These are phyloP conservation scores for Ilex asprella DNA, from an alignment of 257 asterid genomes.

Conservation along the genomic window DNA sequence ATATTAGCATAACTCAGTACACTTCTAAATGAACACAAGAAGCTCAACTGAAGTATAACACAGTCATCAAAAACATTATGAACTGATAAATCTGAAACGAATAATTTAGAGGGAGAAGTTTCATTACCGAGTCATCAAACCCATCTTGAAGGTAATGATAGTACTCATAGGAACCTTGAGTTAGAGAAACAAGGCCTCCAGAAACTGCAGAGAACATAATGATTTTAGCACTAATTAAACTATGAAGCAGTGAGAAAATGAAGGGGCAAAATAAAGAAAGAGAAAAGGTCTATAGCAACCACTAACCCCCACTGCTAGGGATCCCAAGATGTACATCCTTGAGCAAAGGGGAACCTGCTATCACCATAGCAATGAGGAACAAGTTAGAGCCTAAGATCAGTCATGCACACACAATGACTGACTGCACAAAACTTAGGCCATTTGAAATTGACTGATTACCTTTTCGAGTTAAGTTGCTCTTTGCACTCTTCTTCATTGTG, in stretches of 20 bases:
- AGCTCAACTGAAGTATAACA: too few species aligned
- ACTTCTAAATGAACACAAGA: too few species aligned
- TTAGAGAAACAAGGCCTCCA: slow-evolving; percentile 65
- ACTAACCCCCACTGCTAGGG: slow-evolving; percentile 86
- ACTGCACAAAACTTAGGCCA: too few species aligned
- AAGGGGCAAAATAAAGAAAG: not conserved
- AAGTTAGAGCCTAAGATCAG: too few species aligned
- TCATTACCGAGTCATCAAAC: slow-evolving; percentile 86
- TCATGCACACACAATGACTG: too few species aligned
- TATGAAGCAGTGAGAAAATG: slow-evolving; percentile 6
- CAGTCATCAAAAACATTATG: not conserved
- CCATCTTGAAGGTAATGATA: slow-evolving; percentile 95
- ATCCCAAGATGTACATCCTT: slow-evolving; percentile 85
- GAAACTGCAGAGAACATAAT: slow-evolving; percentile 47
- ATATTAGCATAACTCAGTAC: too few species aligned
- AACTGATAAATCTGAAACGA: not conserved
- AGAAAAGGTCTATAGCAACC: slow-evolving; percentile 5
- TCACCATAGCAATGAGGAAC: not conserved
- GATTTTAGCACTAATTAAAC: slow-evolving; percentile 11
- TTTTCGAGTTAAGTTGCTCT: slow-evolving; percentile 36
- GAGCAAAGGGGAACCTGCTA: slow-evolving; percentile 59
- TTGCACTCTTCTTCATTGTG: slow-evolving; percentile 32
- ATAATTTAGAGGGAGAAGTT: slow-evolving; percentile 12
- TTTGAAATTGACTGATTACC: slow-evolving; percentile 35
- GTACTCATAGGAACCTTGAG: slow-evolving; percentile 95